These are phyloP conservation scores for Zoysia matrella DNA, from an alignment of 202 grass and related monocot species.

Conservation along the genomic window DNA sequence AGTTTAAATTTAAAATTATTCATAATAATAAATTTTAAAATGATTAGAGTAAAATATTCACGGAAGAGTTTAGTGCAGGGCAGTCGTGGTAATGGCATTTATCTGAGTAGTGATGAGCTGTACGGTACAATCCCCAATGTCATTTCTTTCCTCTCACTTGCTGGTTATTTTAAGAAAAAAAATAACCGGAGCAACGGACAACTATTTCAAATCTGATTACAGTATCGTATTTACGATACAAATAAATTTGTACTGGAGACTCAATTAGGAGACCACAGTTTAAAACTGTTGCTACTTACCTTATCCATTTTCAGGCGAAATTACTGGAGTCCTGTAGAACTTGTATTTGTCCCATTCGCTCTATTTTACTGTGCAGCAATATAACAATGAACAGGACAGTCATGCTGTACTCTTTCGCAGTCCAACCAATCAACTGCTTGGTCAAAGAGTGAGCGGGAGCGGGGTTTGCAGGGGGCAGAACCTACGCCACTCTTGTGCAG, in stretches of 20 bases:
- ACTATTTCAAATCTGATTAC: background rate
- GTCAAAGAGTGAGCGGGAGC: conserved; percentile 35
- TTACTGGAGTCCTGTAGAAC: too few relatives aligned
- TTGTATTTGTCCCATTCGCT: background rate
- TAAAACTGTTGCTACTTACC: background rate
- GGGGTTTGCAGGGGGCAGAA: background rate
- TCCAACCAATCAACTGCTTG: conserved; percentile 55
- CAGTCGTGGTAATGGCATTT: background rate
- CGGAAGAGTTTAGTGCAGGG: background rate
- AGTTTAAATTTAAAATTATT: too few relatives aligned
- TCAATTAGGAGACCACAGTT: background rate
- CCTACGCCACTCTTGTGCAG: conserved; percentile 49
- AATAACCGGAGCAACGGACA: background rate
- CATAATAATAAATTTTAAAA: too few relatives aligned
- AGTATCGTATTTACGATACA: background rate
- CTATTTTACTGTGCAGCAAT: background rate
- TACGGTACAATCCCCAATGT: background rate
- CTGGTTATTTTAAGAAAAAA: background rate
- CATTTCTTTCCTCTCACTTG: background rate
- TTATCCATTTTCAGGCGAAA: background rate
- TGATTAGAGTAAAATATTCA: too few relatives aligned
- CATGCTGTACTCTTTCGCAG: conserved; percentile 34
- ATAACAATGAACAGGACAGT: conserved; percentile 1
- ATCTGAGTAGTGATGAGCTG: background rate
- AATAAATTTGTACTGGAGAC: background rate